Evolutionary conservation across 352 stramenopile genomes (phyloP).

Genomic region (Pythium guiyangense): DNA sequence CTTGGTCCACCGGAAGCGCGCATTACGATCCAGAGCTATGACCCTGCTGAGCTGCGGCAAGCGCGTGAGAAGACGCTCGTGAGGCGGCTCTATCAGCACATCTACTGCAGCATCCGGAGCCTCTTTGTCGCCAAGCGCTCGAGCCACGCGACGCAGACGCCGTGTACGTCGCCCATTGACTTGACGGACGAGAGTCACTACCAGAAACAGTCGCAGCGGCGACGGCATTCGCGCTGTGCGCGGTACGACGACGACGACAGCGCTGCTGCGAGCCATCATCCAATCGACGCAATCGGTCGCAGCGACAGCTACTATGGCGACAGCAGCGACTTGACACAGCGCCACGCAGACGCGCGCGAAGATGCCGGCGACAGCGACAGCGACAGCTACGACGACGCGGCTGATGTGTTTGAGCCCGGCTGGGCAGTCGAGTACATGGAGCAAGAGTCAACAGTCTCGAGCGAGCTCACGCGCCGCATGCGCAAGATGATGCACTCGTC

Average conservation of each 20-base stretch:
- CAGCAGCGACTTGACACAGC: background rate
- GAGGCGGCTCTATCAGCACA: constrained; percentile 43
- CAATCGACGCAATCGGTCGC: background rate
- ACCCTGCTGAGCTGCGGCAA: constrained; percentile 11
- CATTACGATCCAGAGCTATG: constrained; percentile 8
- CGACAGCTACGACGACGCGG: constrained; percentile 1
- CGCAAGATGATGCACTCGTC: constrained; percentile 77
- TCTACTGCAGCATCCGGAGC: constrained; percentile 38
- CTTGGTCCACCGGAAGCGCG: background rate
- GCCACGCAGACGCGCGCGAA: background rate
- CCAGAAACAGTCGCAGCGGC: constrained; percentile 5
- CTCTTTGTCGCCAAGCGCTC: constrained; percentile 30
- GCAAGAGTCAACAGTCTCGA: constrained; percentile 53
- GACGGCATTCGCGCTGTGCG: background rate
- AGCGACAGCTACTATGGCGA: constrained; percentile 11
- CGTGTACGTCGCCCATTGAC: constrained; percentile 59
- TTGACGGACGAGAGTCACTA: constrained; percentile 24
- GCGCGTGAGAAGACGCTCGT: constrained; percentile 31
- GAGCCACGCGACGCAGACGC: constrained; percentile 44
- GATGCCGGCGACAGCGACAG: background rate
- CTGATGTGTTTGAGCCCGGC: constrained; percentile 38
- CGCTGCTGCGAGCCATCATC: background rate
- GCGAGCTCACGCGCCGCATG: constrained; percentile 64
- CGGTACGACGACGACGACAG: constrained; percentile 4
- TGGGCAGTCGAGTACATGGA: constrained; percentile 84